phyloP scores from a whole-genome alignment of 768 basidiomycete genomes.

The Boletus sp. region DNA sequence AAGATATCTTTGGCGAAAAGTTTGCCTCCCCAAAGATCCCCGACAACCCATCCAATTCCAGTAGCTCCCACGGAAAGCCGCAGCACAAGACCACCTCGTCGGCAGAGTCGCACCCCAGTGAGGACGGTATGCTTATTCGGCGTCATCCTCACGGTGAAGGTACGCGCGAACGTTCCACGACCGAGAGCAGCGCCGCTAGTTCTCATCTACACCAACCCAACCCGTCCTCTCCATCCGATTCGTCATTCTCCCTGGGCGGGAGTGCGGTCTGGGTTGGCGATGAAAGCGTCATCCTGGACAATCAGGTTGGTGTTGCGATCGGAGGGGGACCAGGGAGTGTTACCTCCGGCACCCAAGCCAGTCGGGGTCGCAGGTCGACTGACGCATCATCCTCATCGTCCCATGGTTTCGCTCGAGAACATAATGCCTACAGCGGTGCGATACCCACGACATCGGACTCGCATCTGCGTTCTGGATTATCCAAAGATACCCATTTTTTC shows the following conservation, averaged over 20 bases:
- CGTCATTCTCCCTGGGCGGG: slow-evolving; percentile 73
- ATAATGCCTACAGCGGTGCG: slow-evolving; percentile 32
- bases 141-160: slow-evolving; percentile 28
- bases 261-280: slow-evolving; percentile 85
- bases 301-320: slow-evolving; percentile 33
- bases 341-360: slow-evolving; percentile 42
- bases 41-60: slow-evolving; percentile 6
- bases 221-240: slow-evolving; percentile 61
- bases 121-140: slow-evolving; percentile 58
- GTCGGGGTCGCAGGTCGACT: slow-evolving; percentile 58
- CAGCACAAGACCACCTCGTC: slow-evolving; percentile 50
- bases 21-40: slow-evolving; percentile 40
- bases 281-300: slow-evolving; percentile 55
- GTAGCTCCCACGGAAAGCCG: slow-evolving; percentile 27
- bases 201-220: slow-evolving; percentile 28
- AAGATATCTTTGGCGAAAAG: slow-evolving; percentile 89
- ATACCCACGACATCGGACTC: slow-evolving; percentile 46
- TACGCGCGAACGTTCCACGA: slow-evolving; percentile 37
- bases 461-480: slow-evolving; percentile 44
- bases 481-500: slow-evolving; percentile 93
- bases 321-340: slow-evolving; percentile 48
- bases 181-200: slow-evolving; percentile 37
- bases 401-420: slow-evolving; percentile 44
- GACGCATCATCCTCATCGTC: slow-evolving; percentile 73
- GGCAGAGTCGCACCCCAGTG: slow-evolving; percentile 62